phyloP scores from a whole-genome alignment of 2,329 filamentous ascomycete genomes.

The Pyrenophora seminiperda region DNA sequence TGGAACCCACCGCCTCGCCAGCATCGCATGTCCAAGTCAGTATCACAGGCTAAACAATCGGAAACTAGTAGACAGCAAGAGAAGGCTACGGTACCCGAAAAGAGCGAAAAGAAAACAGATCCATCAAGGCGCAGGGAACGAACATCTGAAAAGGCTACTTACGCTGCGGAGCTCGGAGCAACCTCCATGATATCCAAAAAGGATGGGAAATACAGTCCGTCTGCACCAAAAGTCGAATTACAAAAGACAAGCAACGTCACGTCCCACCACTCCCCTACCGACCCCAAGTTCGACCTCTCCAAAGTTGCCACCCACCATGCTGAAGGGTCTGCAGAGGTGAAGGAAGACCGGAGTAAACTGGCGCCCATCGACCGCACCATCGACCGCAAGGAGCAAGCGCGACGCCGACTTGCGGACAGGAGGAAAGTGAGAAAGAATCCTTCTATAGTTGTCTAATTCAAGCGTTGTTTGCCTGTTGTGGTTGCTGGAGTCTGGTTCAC shows the following conservation, averaged over 20 bases:
- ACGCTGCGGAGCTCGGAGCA: constrained; percentile 10
- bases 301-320: constrained; percentile 34
- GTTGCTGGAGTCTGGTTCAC: not conserved
- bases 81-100: constrained; percentile 1
- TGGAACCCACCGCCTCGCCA: constrained; percentile 30
- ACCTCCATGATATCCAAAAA: constrained; percentile 7
- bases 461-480: not conserved
- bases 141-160: constrained; percentile 1
- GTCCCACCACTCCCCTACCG: constrained; percentile 12
- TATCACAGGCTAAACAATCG: constrained; percentile 15
- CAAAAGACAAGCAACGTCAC: constrained; percentile 1
- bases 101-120: constrained; percentile 10
- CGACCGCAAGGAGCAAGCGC: constrained; percentile 38
- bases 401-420: constrained; percentile 31
- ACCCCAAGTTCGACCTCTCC: constrained; percentile 28
- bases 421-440: constrained; percentile 34
- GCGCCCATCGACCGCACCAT: constrained; percentile 31
- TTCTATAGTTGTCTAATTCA: constrained; percentile 3
- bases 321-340: constrained; percentile 28
- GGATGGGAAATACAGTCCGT: not conserved
- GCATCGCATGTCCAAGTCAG: constrained; percentile 25
- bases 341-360: constrained; percentile 25
- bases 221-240: not conserved
- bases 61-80: constrained; percentile 10
- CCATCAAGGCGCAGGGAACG: not conserved